Conservation (phyloP, 345 rosid genomes). For the Ceriops zippeliana region DNA sequence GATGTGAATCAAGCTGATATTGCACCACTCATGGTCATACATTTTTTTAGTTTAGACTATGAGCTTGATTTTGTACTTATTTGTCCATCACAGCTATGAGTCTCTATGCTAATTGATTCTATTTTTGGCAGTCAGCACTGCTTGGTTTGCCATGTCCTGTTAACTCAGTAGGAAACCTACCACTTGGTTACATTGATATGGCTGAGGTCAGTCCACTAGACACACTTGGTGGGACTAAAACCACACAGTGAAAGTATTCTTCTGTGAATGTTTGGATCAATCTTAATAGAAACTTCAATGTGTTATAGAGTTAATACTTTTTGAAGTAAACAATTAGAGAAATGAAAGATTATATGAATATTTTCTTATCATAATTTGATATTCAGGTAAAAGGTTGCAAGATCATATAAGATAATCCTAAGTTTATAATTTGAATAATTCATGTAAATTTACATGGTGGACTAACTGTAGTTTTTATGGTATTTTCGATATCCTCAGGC, state of each 20-base stretch:
- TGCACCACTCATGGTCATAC: conserved; percentile 79
- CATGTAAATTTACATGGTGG: background rate
- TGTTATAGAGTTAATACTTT: too few relatives aligned
- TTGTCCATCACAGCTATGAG: conserved; percentile 8
- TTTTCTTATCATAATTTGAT: background rate
- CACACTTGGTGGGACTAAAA: background rate
- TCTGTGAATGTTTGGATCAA: background rate
- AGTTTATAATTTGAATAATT: conserved; percentile 1
- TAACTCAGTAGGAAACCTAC: conserved; percentile 90
- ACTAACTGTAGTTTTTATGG: conserved; percentile 17
- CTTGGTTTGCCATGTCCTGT: conserved; percentile 89
- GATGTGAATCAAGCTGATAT: conserved; percentile 99
- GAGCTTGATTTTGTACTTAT: conserved; percentile 1
- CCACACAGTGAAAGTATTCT: background rate
- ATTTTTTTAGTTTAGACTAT: conserved; percentile 13
- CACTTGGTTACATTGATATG: conserved; percentile 74
- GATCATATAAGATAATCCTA: conserved; percentile 5
- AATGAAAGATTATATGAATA: background rate
- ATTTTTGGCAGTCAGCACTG: conserved; percentile 69
- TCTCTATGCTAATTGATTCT: conserved; percentile 19
- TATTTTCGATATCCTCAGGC: conserved; percentile 40
- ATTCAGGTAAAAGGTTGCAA: conserved; percentile 1
- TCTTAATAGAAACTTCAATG: background rate
- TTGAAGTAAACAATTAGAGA: background rate
- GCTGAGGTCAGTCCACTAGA: conserved; percentile 53